Conservation (phyloP, 176 grass and related monocot genomes). For the Raddia guianensis region DNA sequence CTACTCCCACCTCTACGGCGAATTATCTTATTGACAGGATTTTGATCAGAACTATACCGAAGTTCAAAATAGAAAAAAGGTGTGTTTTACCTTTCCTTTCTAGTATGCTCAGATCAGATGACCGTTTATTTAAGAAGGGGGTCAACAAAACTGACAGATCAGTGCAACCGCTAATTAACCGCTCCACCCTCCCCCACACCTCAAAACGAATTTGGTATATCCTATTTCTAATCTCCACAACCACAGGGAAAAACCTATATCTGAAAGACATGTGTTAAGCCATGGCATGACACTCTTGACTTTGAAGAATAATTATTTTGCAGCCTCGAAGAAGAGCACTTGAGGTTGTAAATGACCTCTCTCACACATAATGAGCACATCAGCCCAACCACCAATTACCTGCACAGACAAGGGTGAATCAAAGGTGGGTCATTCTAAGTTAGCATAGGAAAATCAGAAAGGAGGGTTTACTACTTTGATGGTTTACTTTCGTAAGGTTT, state of each 20-base stretch:
- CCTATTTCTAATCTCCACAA: constrained; percentile 42
- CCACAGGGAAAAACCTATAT: constrained; percentile 50
- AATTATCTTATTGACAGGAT: constrained; percentile 45
- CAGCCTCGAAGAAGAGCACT: constrained; percentile 94
- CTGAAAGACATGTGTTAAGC: constrained; percentile 28
- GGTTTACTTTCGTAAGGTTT: not conserved
- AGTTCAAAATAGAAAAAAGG: constrained; percentile 18
- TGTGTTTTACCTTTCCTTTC: constrained; percentile 9
- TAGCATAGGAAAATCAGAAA: constrained; percentile 1
- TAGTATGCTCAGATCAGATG: constrained; percentile 30
- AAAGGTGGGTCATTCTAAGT: not conserved
- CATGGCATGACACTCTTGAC: constrained; percentile 14
- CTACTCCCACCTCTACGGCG: constrained; percentile 25
- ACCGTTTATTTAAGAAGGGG: constrained; percentile 39
- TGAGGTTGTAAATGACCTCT: constrained; percentile 98
- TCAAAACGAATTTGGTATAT: constrained; percentile 44
- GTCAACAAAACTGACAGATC: constrained; percentile 20
- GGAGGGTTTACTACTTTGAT: not conserved
- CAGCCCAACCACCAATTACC: constrained; percentile 84
- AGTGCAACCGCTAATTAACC: constrained; percentile 37
- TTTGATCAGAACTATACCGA: constrained; percentile 38
- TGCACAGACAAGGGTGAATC: constrained; percentile 40
- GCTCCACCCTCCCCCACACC: constrained; percentile 23
- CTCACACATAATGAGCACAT: constrained; percentile 89
- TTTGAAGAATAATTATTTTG: constrained; percentile 58